Conservation (phyloP, 2,329 filamentous ascomycete species). For the Curvularia sp. region DNA sequence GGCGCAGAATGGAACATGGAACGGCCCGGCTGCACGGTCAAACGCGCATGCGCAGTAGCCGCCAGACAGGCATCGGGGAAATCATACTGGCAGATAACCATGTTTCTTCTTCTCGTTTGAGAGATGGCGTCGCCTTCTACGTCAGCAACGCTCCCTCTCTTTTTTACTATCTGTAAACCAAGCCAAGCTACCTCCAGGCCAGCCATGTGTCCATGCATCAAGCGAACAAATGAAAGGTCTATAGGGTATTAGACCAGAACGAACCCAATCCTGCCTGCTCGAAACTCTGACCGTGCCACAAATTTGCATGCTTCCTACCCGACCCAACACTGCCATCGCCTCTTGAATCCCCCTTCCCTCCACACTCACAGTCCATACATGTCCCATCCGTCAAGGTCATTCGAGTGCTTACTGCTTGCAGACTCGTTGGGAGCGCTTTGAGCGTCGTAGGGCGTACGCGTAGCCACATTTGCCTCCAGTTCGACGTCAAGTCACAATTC, state of each 20-base stretch:
- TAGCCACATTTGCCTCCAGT: conserved; percentile 45
- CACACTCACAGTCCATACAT: conserved; percentile 62
- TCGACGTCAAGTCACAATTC: conserved; percentile 78
- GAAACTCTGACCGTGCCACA: conserved; percentile 22
- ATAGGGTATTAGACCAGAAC: conserved; percentile 36
- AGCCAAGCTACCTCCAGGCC: conserved; percentile 32
- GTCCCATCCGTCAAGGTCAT: conserved; percentile 67
- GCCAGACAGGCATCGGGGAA: conserved; percentile 8
- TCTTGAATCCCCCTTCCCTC: conserved; percentile 13
- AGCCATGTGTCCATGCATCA: conserved; percentile 32
- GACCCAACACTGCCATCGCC: conserved; percentile 15
- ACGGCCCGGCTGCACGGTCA: conserved; percentile 17
- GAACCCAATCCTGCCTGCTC: conserved; percentile 20
- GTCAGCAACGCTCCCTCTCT: conserved; percentile 35
- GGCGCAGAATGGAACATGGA: conserved; percentile 22
- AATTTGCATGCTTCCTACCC: conserved; percentile 19
- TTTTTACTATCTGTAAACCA: conserved; percentile 39
- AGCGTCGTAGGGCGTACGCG: conserved; percentile 48
- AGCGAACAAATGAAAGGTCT: conserved; percentile 31
- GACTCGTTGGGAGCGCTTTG: conserved; percentile 17
- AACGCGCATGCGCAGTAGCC: conserved; percentile 15
- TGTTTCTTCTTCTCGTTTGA: conserved; percentile 31
- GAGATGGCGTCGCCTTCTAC: conserved; percentile 33
- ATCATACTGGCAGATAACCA: conserved; percentile 9
- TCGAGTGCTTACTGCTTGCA: conserved; percentile 22